Evolutionary conservation across 2,329 filamentous ascomycete genomes (phyloP), one percentile per base, ranked within the genome.

Genomic region (Chaetomium sp.): DNA sequence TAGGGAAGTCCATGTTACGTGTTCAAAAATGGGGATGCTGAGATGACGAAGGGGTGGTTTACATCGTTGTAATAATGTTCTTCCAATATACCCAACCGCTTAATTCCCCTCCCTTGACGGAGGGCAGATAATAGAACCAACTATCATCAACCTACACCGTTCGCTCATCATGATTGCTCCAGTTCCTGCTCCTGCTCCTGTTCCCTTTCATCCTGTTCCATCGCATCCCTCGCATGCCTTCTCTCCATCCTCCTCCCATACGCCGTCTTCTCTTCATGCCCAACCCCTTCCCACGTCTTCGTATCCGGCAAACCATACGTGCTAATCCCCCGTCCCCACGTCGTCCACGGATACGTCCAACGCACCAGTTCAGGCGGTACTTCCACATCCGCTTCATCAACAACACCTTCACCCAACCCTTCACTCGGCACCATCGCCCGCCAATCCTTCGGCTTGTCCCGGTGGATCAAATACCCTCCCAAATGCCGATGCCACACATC

Each of bases 371-470:
- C 62, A 3, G 7, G 9, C 2, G 63, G 64, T 6, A 66, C 57
- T 27, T n/a, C 50, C n/a, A 27, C 19, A 3, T 27, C 19, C 19
- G 19, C 19, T 27, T 27, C 19, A 27, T 27, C 19, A 3, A 27
- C 3, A 27, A 27, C 19, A 27, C 19, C 19, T 3, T 27, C 19
- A 3, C 19, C 19, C 19, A 2, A 3, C 2, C 32, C 46, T 6
- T 40, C 49, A 1, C n/a, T 51, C 1, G 57, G 54, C 9, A 66
- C 19, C 58, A 64, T 58, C 7, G 53, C 57, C 41, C 57, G 48
- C 64, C 64, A 66, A 6, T 65, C 53, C 36, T 60, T 61, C 43
- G 63, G 62, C 57, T 66, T 66, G 53, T 66, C 64, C 6, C 64
- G 59, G 40, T 65, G 64, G 11, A 63, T 60, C 12, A 66, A 52